These are phyloP conservation scores for Trichoderma sp. DNA, from an alignment of 2,329 filamentous ascomycete species.

Conservation along the genomic window DNA sequence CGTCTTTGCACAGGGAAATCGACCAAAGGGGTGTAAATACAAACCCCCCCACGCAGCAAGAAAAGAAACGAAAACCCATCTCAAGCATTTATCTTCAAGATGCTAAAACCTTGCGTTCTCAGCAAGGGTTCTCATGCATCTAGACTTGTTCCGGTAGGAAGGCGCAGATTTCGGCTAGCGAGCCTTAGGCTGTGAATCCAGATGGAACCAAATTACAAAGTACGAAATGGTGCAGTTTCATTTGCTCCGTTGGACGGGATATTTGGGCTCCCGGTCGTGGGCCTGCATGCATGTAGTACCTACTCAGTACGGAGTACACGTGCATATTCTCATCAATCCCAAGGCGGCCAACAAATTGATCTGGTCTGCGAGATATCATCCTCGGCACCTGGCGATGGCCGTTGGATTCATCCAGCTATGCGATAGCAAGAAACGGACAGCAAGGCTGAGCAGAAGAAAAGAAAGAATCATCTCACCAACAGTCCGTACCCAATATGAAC, in stretches of 20 bases:
- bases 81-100: neutral
- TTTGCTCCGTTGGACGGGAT: neutral
- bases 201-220: neutral
- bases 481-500: neutral
- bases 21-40: neutral
- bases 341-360: neutral
- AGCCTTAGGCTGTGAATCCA: constrained; percentile 11
- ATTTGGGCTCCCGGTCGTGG: neutral
- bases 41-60: neutral
- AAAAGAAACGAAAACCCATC: neutral
- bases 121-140: constrained; percentile 17
- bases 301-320: neutral
- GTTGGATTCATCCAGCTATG: neutral
- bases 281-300: neutral
- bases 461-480: neutral
- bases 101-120: constrained; percentile 6
- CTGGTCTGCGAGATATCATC: neutral
- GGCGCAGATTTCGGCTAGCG: constrained; percentile 19
- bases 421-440: neutral
- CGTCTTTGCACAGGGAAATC: neutral
- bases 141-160: constrained; percentile 23
- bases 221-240: constrained; percentile 5
- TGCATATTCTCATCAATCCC: neutral
- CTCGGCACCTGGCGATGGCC: neutral
- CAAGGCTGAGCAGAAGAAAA: neutral